These are phyloP conservation scores for Tagetes erecta DNA, from an alignment of 129 eudicot species.

Conservation along the genomic window DNA sequence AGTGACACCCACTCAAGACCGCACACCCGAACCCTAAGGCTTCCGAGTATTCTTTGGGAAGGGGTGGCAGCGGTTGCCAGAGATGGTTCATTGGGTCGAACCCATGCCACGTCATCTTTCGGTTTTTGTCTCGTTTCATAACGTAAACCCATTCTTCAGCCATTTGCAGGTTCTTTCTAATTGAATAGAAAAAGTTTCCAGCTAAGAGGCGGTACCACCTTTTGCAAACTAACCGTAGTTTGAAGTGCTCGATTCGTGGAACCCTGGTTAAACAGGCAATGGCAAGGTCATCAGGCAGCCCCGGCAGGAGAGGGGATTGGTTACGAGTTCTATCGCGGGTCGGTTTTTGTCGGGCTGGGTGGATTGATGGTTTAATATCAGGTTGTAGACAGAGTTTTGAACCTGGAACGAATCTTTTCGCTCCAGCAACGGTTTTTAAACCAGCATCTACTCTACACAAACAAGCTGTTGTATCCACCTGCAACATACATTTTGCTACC, in stretches of 20 bases:
- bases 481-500: conserved; percentile 20
- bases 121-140: conserved; percentile 70
- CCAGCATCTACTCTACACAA: conserved; percentile 85
- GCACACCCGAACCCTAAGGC: conserved; percentile 80
- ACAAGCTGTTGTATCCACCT: conserved; percentile 86
- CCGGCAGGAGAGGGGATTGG: conserved; percentile 74
- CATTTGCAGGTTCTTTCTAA: conserved; percentile 53
- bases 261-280: conserved; percentile 80
- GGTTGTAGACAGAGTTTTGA: conserved; percentile 77
- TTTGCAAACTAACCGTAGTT: conserved; percentile 76
- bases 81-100: conserved; percentile 69
- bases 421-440: conserved; percentile 83
- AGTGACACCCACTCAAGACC: conserved; percentile 73
- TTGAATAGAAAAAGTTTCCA: conserved; percentile 70
- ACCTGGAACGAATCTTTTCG: conserved; percentile 78
- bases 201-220: conserved; percentile 84
- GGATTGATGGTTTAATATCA: conserved; percentile 67
- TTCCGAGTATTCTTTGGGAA: conserved; percentile 75
- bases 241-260: conserved; percentile 70
- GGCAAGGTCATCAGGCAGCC: conserved; percentile 89
- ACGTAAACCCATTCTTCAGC: conserved; percentile 83
- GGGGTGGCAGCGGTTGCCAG: conserved; percentile 81
- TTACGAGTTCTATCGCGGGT: conserved; percentile 59
- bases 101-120: conserved; percentile 74
- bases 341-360: conserved; percentile 68